phyloP scores from a whole-genome alignment of 805 yeast species.

The Blastobotrys terrestris region DNA sequence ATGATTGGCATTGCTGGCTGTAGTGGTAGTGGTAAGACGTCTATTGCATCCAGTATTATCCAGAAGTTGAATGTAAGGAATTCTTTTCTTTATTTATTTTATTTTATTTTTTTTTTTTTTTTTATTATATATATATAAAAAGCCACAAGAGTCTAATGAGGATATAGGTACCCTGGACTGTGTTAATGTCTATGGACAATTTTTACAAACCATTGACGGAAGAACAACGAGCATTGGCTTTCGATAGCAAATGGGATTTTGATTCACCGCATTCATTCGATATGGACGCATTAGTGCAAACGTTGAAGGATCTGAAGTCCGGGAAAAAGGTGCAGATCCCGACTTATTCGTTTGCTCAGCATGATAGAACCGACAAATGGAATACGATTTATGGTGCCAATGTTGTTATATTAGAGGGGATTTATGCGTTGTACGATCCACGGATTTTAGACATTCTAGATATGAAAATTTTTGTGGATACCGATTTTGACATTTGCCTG shows the following conservation, averaged over 20 bases:
- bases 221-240: conserved; percentile 60
- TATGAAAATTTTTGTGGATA: conserved; percentile 83
- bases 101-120: too few relatives aligned
- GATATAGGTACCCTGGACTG: conserved; percentile 89
- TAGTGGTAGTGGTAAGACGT: conserved; percentile 90
- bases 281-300: conserved; percentile 59
- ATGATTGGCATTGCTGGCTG: conserved; percentile 84
- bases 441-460: conserved; percentile 73
- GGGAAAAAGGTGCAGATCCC: conserved; percentile 67
- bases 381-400: conserved; percentile 87
- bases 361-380: conserved; percentile 55
- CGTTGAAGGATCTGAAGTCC: conserved; percentile 58
- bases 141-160: too few relatives aligned
- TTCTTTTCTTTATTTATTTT: too few relatives aligned
- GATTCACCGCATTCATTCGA: conserved; percentile 86
- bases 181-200: conserved; percentile 81
- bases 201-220: conserved; percentile 71
- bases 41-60: conserved; percentile 79
- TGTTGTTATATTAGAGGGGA: conserved; percentile 87
- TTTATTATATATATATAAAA: background rate
- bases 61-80: conserved; percentile 48
- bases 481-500: conserved; percentile 87
- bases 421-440: conserved; percentile 70
- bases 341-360: conserved; percentile 59
- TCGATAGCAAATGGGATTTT: conserved; percentile 68